phyloP scores from a whole-genome alignment of 73 alveolate genomes.

The Paraurostyla sp. region DNA sequence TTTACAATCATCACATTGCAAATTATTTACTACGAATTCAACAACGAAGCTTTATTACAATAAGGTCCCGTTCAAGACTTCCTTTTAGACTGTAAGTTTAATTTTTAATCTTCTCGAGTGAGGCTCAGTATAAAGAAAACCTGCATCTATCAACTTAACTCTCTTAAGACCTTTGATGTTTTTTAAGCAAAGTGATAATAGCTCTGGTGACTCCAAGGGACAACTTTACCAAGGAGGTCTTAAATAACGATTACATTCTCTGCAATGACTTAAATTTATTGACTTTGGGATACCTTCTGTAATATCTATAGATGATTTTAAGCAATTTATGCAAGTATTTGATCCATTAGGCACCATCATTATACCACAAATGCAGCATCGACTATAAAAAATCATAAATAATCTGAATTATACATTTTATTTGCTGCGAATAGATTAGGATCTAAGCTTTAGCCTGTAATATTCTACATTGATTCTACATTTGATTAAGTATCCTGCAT shows the following conservation, averaged over 20 bases:
- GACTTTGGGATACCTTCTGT: constrained; percentile 89
- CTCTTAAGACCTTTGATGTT: constrained; percentile 91
- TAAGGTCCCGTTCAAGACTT: constrained; percentile 87
- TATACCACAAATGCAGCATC: constrained; percentile 93
- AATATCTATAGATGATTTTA: constrained; percentile 87
- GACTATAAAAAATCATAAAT: background rate
- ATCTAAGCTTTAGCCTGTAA: background rate
- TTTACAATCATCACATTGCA: constrained; percentile 98
- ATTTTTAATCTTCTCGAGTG: constrained; percentile 95
- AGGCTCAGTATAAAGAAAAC: constrained; percentile 98
- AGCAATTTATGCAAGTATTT: constrained; percentile 89
- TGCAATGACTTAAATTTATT: constrained; percentile 79
- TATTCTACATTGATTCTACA: background rate
- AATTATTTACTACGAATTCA: constrained; percentile 93
- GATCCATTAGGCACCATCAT: constrained; percentile 87
- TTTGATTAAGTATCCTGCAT: background rate
- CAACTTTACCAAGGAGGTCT: constrained; percentile 95
- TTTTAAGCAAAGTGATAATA: constrained; percentile 91
- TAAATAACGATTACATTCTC: constrained; percentile 88
- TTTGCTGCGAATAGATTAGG: constrained; percentile 22
- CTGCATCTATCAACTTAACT: constrained; percentile 95
- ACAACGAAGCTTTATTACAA: constrained; percentile 86
- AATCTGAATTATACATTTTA: background rate
- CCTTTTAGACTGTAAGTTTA: constrained; percentile 95
- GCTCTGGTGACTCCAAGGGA: constrained; percentile 94